These are phyloP conservation scores for Ophiosphaerella herpotricha DNA, from an alignment of 2,329 filamentous ascomycete genomes.

Conservation along the genomic window DNA sequence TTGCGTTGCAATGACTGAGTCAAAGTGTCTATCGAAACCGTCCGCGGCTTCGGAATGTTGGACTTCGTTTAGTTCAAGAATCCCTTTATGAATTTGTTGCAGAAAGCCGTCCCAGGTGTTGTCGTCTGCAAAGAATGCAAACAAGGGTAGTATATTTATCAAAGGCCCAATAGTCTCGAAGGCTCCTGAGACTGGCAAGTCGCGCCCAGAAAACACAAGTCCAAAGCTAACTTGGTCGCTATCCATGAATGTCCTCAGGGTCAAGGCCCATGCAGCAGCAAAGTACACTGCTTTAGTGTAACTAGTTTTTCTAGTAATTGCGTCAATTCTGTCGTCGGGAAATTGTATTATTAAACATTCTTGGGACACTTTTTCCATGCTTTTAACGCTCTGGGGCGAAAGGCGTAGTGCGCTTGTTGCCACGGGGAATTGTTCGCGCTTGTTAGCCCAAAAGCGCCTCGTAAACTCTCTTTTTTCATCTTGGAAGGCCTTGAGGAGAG, in stretches of 20 bases:
- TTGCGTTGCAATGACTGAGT: slow-evolving; percentile 11
- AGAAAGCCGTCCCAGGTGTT: slow-evolving; percentile 5
- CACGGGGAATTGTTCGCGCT: too few species aligned
- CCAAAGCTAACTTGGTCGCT: slow-evolving; percentile 44
- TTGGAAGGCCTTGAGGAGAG: too few species aligned
- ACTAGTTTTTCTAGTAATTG: not conserved
- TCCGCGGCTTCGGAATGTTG: slow-evolving; percentile 16
- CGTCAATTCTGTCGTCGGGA: not conserved
- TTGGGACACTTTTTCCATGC: not conserved
- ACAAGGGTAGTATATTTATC: slow-evolving; percentile 34
- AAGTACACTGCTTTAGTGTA: slow-evolving; percentile 23
- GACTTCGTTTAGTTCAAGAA: slow-evolving; percentile 5
- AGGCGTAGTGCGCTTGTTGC: too few species aligned
- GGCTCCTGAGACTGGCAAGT: slow-evolving; percentile 34
- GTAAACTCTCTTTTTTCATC: too few species aligned
- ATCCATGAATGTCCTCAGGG: slow-evolving; percentile 35
- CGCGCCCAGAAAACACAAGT: slow-evolving; percentile 43
- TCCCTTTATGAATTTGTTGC: slow-evolving; percentile 6
- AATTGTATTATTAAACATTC: not conserved
- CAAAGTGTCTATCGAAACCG: slow-evolving; percentile 13
- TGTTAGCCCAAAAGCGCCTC: too few species aligned
- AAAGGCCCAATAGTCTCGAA: slow-evolving; percentile 41
- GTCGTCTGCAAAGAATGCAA: slow-evolving; percentile 4
- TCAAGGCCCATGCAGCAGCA: slow-evolving; percentile 47
- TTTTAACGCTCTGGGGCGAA: too few species aligned